Base-by-base conservation (phyloP, 2,329 filamentous ascomycete genomes). In the Diaporthe longicolla region DNA sequence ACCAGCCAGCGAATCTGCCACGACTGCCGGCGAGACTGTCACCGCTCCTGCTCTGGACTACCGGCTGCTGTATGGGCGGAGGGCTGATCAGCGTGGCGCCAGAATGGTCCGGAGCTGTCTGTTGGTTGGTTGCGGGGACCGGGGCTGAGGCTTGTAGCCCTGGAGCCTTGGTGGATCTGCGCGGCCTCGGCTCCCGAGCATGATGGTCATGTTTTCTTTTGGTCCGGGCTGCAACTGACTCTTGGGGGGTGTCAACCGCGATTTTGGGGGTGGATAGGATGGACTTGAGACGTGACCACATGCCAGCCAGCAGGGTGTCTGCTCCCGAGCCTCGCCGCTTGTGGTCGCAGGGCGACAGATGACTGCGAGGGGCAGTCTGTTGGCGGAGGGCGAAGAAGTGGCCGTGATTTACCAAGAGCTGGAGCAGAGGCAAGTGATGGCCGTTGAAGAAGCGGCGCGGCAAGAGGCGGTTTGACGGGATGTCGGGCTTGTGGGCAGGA, bases 381-480 rank as follows among this genome's bases (percentile, higher is more conserved):
- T 45, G 40, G 17, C 45, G 24, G 15, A 61, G 15, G 6, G 29
- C 43, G 24, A 45, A 61, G n/a, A 4, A 29, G n/a, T 45, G 35
- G 13, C 58, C 26, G n/a, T 61, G 37, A 13, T 19, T 61, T n/a
- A 61, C 43, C 58, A 61, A 61, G 29, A 61, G 58, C 37, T 61
- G 58, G 9, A 61, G 58, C 37, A 61, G 58, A 37, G 19, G 37
- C 58, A 61, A 5, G 37, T 61, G 58, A 40, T 61, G 58, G 26
- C 40, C 59, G 24, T 45, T 24, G 40, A 63, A 63, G 59, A 63
- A 63, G 17, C 24, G 40, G 40, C 21, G 24, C 9, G 40, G 40
- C 37, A 63, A 29, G 24, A 13, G n/a, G 40, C 40, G 40, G 59
- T 24, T 29, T 63, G 59, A 48, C 37, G 26, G 13, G 24, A 26